Percentiles rank a stretch among this genome's conserved stretches.
Evolutionary conservation across 2,329 filamentous ascomycete genomes (phyloP).

Genomic region (Teratosphaeria zuluensis): DNA sequence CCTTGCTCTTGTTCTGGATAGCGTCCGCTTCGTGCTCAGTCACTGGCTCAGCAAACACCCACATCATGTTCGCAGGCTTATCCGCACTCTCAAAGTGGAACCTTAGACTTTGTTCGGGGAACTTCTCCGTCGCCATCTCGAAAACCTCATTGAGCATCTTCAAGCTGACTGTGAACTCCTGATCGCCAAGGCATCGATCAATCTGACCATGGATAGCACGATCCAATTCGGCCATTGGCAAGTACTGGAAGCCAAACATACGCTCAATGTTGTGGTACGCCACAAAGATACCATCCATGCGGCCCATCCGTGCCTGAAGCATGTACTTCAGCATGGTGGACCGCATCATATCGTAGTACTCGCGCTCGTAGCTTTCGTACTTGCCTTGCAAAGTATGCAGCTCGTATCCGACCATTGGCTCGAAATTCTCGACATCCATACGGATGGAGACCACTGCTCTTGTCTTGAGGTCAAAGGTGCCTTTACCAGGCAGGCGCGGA

Average conservation of each 20-base stretch:
- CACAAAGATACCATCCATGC: constrained; percentile 98
- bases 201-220: constrained; percentile 70
- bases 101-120: constrained; percentile 48
- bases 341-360: constrained; percentile 94
- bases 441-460: constrained; percentile 84
- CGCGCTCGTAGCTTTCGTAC: constrained; percentile 87
- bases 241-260: constrained; percentile 96
- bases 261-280: constrained; percentile 91
- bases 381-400: constrained; percentile 65
- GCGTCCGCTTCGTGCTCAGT: constrained; percentile 58
- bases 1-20: constrained; percentile 62
- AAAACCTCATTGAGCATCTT: constrained; percentile 69
- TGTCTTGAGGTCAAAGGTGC: constrained; percentile 95
- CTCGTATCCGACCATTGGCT: constrained; percentile 76
- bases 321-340: constrained; percentile 95
- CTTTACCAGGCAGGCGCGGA: constrained; percentile 72
- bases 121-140: constrained; percentile 63
- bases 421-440: constrained; percentile 66
- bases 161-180: constrained; percentile 77
- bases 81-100: constrained; percentile 38
- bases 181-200: constrained; percentile 59
- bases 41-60: constrained; percentile 83
- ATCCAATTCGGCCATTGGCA: constrained; percentile 81
- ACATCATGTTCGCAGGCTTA: constrained; percentile 52
- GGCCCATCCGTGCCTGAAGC: constrained; percentile 88